A percentile compares a stretch with the other conserved stretches of the same genome.
Evolutionary conservation across 768 basidiomycete species (phyloP).

Genomic region (Paxillus rubicundulus): DNA sequence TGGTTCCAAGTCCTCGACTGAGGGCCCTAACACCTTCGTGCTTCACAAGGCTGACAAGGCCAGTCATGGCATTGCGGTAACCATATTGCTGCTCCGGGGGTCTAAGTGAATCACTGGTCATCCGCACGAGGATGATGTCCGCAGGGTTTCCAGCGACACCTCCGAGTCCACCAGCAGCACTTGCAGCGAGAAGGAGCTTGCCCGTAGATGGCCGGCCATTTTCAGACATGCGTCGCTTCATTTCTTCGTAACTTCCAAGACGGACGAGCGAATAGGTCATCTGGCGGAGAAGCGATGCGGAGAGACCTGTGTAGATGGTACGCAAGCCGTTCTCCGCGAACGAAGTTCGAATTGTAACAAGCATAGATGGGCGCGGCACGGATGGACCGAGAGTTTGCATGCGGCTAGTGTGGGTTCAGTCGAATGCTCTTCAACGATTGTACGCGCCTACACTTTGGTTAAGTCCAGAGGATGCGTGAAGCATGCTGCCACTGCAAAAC

Average conservation of each 20-base stretch:
- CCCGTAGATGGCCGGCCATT: slow-evolving; percentile 50
- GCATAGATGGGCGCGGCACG: slow-evolving; percentile 58
- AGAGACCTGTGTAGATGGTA: slow-evolving; percentile 78
- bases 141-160: slow-evolving; percentile 80
- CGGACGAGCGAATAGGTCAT: slow-evolving; percentile 91
- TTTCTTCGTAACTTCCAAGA: slow-evolving; percentile 76
- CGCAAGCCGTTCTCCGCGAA: slow-evolving; percentile 65
- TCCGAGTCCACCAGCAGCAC: slow-evolving; percentile 75
- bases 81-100: slow-evolving; percentile 71
- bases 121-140: slow-evolving; percentile 78
- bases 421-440: neutral
- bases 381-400: slow-evolving; percentile 71
- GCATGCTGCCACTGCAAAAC: slow-evolving; percentile 65
- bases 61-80: slow-evolving; percentile 77
- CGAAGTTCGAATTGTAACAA: slow-evolving; percentile 62
- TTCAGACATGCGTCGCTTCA: slow-evolving; percentile 56
- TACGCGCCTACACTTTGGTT: slow-evolving; percentile 69
- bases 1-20: slow-evolving; percentile 73
- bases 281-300: slow-evolving; percentile 81
- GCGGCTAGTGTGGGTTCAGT: slow-evolving; percentile 44
- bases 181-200: slow-evolving; percentile 61
- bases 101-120: slow-evolving; percentile 83
- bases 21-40: slow-evolving; percentile 72
- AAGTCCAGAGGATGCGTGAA: slow-evolving; percentile 83
- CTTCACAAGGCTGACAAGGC: slow-evolving; percentile 60